Percentiles rank a stretch among this genome's conserved stretches.
Conservation (phyloP, 2,329 filamentous ascomycete genomes). For the Fusarium kyushuense region DNA sequence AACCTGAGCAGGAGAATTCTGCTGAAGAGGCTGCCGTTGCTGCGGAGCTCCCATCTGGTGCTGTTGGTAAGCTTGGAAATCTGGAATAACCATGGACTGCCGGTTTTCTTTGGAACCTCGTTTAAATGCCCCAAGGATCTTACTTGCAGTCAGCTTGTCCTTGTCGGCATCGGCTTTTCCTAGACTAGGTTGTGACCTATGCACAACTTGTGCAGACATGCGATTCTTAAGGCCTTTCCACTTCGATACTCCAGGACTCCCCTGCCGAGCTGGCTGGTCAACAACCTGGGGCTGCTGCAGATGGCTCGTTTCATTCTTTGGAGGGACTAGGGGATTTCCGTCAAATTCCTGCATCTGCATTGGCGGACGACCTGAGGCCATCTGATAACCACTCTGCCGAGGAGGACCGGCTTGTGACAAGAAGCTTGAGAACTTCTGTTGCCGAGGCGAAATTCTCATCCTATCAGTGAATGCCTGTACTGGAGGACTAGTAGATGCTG, state of each 20-base stretch:
- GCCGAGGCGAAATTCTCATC: slow-evolving; percentile 26
- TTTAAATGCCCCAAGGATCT: slow-evolving; percentile 51
- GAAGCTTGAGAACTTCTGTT: slow-evolving; percentile 9
- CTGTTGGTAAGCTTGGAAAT: slow-evolving; percentile 37
- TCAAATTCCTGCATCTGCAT: slow-evolving; percentile 35
- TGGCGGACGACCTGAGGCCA: slow-evolving; percentile 24
- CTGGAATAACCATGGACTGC: slow-evolving; percentile 35
- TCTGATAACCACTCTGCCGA: slow-evolving; percentile 27
- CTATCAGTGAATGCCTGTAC: slow-evolving; percentile 31
- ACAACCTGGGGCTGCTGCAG: slow-evolving; percentile 19
- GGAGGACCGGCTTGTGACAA: neutral
- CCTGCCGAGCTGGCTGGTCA: slow-evolving; percentile 31
- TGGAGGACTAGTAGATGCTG: slow-evolving; percentile 29
- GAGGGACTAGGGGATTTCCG: slow-evolving; percentile 24
- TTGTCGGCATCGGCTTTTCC: slow-evolving; percentile 35
- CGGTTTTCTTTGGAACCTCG: slow-evolving; percentile 48
- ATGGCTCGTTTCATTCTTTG: slow-evolving; percentile 20
- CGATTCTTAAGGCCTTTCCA: slow-evolving; percentile 53
- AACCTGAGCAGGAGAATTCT: slow-evolving; percentile 21
- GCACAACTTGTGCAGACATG: slow-evolving; percentile 49
- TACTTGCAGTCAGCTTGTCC: slow-evolving; percentile 44
- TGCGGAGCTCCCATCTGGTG: slow-evolving; percentile 35
- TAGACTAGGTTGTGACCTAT: slow-evolving; percentile 35
- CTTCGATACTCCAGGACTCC: slow-evolving; percentile 45
- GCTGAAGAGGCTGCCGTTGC: slow-evolving; percentile 26